These are phyloP conservation scores for Thielaviopsis punctulata DNA, from an alignment of 2,329 filamentous ascomycete genomes.

Conservation along the genomic window DNA sequence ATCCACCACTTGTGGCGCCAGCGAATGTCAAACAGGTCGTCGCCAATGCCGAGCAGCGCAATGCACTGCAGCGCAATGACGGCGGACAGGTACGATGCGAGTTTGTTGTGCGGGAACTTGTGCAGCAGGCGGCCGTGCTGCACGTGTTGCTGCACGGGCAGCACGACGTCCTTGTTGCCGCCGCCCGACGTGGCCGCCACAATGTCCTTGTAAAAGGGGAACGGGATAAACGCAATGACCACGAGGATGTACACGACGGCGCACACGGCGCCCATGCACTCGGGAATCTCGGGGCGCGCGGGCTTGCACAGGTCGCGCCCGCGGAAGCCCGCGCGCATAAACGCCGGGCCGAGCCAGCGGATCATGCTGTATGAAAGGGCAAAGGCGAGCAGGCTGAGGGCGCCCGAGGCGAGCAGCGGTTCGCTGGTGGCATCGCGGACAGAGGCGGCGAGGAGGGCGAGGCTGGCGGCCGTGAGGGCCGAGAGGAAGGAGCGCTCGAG, in stretches of 20 bases:
- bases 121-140: slow-evolving; percentile 76
- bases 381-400: slow-evolving; percentile 75
- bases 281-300: slow-evolving; percentile 61
- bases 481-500: slow-evolving; percentile 38
- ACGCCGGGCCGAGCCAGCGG: slow-evolving; percentile 79
- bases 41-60: slow-evolving; percentile 78
- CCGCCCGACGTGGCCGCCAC: slow-evolving; percentile 87
- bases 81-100: slow-evolving; percentile 87
- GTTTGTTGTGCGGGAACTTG: slow-evolving; percentile 87
- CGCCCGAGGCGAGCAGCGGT: slow-evolving; percentile 73
- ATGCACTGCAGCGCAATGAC: slow-evolving; percentile 85
- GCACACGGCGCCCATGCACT: slow-evolving; percentile 90
- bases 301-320: slow-evolving; percentile 70
- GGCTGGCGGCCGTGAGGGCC: slow-evolving; percentile 48
- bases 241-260: slow-evolving; percentile 81
- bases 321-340: slow-evolving; percentile 75
- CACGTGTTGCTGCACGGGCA: slow-evolving; percentile 38
- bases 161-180: slow-evolving; percentile 73
- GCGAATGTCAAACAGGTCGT: slow-evolving; percentile 93
- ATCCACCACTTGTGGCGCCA: slow-evolving; percentile 99
- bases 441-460: slow-evolving; percentile 62
- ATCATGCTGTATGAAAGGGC: slow-evolving; percentile 70
- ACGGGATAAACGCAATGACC: slow-evolving; percentile 84
- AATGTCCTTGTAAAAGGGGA: slow-evolving; percentile 96
- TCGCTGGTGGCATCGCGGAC: slow-evolving; percentile 65